Evolutionary conservation across 352 stramenopile species (phyloP), one percentile per base, ranked within the genome.

Genomic region (Blastocystis hominis): DNA sequence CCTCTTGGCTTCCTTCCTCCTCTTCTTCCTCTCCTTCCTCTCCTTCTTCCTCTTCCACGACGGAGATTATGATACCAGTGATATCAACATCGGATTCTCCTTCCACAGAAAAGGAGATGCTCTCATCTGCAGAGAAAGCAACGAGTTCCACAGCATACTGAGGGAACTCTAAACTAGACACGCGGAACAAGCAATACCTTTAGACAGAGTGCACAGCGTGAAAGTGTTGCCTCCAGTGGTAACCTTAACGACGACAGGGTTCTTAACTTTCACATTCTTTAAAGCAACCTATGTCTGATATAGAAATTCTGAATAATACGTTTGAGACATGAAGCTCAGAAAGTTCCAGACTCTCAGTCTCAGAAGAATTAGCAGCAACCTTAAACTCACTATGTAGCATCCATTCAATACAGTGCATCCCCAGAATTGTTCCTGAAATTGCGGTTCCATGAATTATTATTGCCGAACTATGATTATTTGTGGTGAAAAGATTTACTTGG

Each of bases 401-500:
- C 2, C 4, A 46, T 40, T 5, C 17, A n/a, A 10, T 68, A 84
- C 72, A 17, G 77, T 87, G 47, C 62, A 78, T 76, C 77, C 77
- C 62, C 62, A 87, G 77, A 87, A 87, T 38, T 87, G 77, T 77
- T 87, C 77, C 47, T 78, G 62, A 56, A 76, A 87, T 78, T 75
- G 77, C 34, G 62, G 77, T 63, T 87, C 77, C 77, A 87, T 87
- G 20, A 64, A 34, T 64, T 34, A 64, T 2, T 34, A 64, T 38
- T n/a, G 7, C n/a, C 30, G 2, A 64, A 6, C 2, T 38, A 64
- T 38, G 7, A 34, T 10, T 10, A 64, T 64, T 64, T 64, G 56
- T 34, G 56, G 56, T 64, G 56, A 64, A 64, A 64, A 64, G 2
- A 64, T 34, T 9, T 38, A 64, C 38, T 38, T n/a, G n/a, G n/a